Evolutionary conservation across 2,329 filamentous ascomycete species (phyloP).

Genomic region (Daldinia eschscholtzii): DNA sequence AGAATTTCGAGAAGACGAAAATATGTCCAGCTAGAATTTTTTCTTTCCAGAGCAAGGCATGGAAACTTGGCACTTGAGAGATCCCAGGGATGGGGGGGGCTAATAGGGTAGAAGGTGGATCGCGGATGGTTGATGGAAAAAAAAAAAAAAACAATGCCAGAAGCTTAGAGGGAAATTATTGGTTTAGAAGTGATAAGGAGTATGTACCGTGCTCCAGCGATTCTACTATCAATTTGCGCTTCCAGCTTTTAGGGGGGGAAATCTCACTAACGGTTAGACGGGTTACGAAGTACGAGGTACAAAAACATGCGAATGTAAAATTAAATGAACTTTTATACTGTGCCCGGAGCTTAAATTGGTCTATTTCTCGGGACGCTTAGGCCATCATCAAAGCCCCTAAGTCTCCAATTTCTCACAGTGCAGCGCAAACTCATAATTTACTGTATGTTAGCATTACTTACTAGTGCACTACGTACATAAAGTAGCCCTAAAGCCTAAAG

Average conservation of each 20-base stretch:
- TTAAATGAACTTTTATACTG: slow-evolving; percentile 34
- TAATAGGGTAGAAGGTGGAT: slow-evolving; percentile 15
- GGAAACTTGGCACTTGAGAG: slow-evolving; percentile 21
- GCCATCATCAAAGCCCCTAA: slow-evolving; percentile 31
- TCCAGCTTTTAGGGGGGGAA: not conserved
- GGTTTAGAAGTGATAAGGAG: slow-evolving; percentile 16
- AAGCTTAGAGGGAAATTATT: slow-evolving; percentile 24
- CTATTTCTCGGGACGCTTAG: slow-evolving; percentile 23
- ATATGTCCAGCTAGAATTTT: slow-evolving; percentile 15
- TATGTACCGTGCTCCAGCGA: slow-evolving; percentile 6
- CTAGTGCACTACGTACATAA: slow-evolving; percentile 6
- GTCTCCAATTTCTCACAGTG: slow-evolving; percentile 25
- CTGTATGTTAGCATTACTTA: slow-evolving; percentile 1
- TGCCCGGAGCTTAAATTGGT: slow-evolving; percentile 37
- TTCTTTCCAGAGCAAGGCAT: slow-evolving; percentile 11
- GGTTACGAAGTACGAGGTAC: slow-evolving; percentile 14
- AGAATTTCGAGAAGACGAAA: slow-evolving; percentile 34
- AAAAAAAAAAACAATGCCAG: slow-evolving; percentile 32
- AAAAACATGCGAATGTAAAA: slow-evolving; percentile 8
- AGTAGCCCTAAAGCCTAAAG: not conserved
- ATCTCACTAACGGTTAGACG: not conserved
- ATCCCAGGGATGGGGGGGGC: slow-evolving; percentile 9
- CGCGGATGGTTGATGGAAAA: slow-evolving; percentile 8
- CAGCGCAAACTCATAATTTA: not conserved
- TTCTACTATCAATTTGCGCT: slow-evolving; percentile 6